Base-by-base conservation (phyloP, 177 flowering plant species). In the Telopea speciosissima region DNA sequence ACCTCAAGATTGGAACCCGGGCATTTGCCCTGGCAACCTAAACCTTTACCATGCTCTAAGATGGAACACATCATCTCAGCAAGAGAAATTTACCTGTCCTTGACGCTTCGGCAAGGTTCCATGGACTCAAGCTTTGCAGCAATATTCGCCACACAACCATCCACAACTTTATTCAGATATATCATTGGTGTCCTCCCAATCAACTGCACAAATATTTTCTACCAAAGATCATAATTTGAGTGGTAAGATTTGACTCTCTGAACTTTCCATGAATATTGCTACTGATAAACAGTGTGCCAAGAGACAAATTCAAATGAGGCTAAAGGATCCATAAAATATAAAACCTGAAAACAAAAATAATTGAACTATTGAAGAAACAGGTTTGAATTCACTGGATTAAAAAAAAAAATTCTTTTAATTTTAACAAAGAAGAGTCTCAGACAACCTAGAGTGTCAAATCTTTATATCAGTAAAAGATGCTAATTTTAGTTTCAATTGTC, bases 41-140 rank as follows among this genome's bases (percentile, higher is more conserved):
- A 28, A 28, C 31, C 31, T 28, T 28, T 28, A 28, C 1, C 31
- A 28, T 28, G 31, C 31, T 28, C 31, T 28, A 28, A 33, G 6
- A 33, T 33, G 40, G 40, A 6, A 70, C 31, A 11, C 1, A 24
- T 14, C 58, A 60, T 33, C 40, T 33, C 7, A 33, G 40, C 40
- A 19, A 71, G 16, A 63, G 68, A 67, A 54, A 23, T 23, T 52
- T 80, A 89, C 97, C 97, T 88, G 71, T 91, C 97, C 81, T 91
- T 91, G 45, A 91, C 89, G 77, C 88, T 91, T 71, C 91, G 81
- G 79, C 93, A 86, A 74, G 94, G 94, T 76, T 91, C 86, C 94
- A 91, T 87, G 25, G 91, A 89, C 77, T 89, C 97, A 26, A 89
- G 93, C 77, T 91, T 91, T 21, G 91, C 97, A 75, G 95, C 93